These are phyloP conservation scores for Thalassiosira allenii DNA, from an alignment of 352 stramenopile species.

Conservation along the genomic window DNA sequence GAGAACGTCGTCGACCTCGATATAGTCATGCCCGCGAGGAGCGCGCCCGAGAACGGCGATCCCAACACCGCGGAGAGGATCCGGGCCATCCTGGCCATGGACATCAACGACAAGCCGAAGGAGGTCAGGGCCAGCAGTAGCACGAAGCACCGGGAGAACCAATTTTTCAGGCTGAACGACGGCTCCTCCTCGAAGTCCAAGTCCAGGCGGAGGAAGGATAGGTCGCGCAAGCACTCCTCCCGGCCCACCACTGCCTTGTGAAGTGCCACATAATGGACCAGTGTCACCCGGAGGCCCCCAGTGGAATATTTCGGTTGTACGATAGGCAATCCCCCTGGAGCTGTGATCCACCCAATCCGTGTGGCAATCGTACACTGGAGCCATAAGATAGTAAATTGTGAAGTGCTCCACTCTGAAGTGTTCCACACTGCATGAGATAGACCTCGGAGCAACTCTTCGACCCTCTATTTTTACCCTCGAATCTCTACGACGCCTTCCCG, in stretches of 20 bases:
- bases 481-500: constrained; percentile 19
- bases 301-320: no score
- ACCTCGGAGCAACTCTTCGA: no score
- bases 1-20: constrained; percentile 92
- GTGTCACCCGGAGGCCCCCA: no score
- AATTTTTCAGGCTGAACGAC: constrained; percentile 23
- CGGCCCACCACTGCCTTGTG: constrained; percentile 27
- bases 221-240: constrained; percentile 4
- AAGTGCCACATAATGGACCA: no score
- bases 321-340: no score
- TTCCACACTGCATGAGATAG: no score
- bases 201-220: constrained; percentile 15
- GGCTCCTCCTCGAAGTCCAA: constrained; percentile 19
- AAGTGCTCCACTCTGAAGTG: no score
- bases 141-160: constrained; percentile 17
- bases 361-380: no score
- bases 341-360: no score
- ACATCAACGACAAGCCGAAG: constrained; percentile 39
- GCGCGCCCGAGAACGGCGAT: constrained; percentile 63
- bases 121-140: constrained; percentile 21
- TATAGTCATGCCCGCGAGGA: constrained; percentile 89
- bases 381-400: no score
- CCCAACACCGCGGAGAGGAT: constrained; percentile 61
- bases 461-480: no score
- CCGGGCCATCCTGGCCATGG: constrained; percentile 55